A percentile compares a stretch with the other conserved stretches of the same genome.
Evolutionary conservation across 2,329 filamentous ascomycete genomes (phyloP).

Genomic region (Colletotrichum plurivorum): DNA sequence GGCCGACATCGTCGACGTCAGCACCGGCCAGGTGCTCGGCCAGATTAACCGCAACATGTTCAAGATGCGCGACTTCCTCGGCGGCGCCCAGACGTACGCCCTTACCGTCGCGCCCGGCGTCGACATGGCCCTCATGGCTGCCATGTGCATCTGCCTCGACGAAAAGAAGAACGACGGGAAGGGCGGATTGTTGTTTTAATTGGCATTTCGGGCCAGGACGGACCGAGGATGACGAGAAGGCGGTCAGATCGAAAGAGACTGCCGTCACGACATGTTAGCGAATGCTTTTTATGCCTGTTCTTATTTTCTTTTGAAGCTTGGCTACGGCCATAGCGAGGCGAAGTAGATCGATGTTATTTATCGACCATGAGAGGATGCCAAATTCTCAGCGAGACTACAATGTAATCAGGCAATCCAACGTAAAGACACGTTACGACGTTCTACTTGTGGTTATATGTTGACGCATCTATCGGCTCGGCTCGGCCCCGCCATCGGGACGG

Average conservation of each 20-base stretch:
- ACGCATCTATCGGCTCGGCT: constrained; percentile 9
- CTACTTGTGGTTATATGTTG: background rate
- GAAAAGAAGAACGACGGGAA: constrained; percentile 67
- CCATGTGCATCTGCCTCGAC: constrained; percentile 78
- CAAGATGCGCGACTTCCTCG: constrained; percentile 70
- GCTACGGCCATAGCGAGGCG: too few species aligned
- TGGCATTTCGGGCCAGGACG: too few species aligned
- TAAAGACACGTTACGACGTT: too few species aligned
- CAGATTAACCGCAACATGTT: constrained; percentile 71
- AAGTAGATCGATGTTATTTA: too few species aligned
- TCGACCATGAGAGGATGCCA: too few species aligned
- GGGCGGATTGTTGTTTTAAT: background rate
- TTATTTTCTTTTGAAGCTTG: too few species aligned
- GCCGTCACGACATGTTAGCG: too few species aligned
- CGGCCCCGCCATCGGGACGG: constrained; percentile 2
- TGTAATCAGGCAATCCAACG: too few species aligned
- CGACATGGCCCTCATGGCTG: constrained; percentile 75
- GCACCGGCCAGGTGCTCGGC: constrained; percentile 66
- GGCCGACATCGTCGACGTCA: constrained; percentile 70
- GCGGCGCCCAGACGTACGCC: constrained; percentile 75
- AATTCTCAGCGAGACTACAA: too few species aligned
- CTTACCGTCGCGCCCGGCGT: constrained; percentile 75
- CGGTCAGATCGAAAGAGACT: too few species aligned
- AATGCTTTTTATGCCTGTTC: too few species aligned
- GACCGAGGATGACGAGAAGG: too few species aligned